Evolutionary conservation across 768 basidiomycete species (phyloP).

Genomic region (Antrodiella citrinella): DNA sequence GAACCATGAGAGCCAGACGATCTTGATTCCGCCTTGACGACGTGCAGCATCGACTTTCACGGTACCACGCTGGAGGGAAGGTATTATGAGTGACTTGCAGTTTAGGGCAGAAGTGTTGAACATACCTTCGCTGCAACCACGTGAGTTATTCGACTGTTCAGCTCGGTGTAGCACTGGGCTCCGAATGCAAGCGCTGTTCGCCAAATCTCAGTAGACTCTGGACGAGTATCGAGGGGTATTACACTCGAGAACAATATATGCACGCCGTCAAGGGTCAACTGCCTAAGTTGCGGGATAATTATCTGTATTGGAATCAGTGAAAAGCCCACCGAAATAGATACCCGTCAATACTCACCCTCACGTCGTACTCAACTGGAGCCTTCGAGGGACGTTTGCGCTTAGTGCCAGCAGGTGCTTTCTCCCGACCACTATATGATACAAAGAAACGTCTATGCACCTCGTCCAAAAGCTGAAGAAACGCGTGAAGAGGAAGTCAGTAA

Average conservation of each 20-base stretch:
- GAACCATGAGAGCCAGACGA: slow-evolving; percentile 90
- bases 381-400: slow-evolving; percentile 19
- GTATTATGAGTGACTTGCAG: no score
- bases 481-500: not conserved
- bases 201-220: slow-evolving; percentile 82
- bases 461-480: slow-evolving; percentile 55
- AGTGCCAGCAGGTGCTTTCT: slow-evolving; percentile 14
- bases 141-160: slow-evolving; percentile 68
- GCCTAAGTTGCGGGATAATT: slow-evolving; percentile 80
- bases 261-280: slow-evolving; percentile 66
- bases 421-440: slow-evolving; percentile 47
- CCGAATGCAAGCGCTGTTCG: slow-evolving; percentile 82
- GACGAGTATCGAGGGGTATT: slow-evolving; percentile 80
- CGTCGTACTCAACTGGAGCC: slow-evolving; percentile 46
- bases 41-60: slow-evolving; percentile 85
- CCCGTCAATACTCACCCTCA: slow-evolving; percentile 75
- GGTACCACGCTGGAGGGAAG: slow-evolving; percentile 60
- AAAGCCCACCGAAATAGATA: no score
- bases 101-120: not conserved
- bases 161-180: slow-evolving; percentile 66
- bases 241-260: slow-evolving; percentile 91
- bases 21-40: slow-evolving; percentile 65
- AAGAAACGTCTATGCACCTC: slow-evolving; percentile 78
- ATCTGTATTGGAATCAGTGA: slow-evolving; percentile 48
- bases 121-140: slow-evolving; percentile 84